Percentiles rank a stretch among this genome's conserved stretches.
These are phyloP conservation scores for Smittium mucronatum DNA, from an alignment of 371 early-diverging fungal species.

Conservation along the genomic window DNA sequence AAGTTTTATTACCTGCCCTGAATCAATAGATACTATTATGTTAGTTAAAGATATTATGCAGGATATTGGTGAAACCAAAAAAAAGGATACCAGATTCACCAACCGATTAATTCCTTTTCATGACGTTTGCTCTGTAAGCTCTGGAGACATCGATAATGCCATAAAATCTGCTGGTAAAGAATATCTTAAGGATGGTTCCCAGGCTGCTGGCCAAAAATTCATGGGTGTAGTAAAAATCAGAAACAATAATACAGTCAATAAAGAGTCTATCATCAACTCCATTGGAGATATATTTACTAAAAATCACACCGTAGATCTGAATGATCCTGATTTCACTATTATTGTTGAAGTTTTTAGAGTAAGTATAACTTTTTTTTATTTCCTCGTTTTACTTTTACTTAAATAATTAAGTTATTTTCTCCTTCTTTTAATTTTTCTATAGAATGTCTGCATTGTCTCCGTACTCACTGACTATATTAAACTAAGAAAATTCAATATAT, in stretches of 20 bases:
- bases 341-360: constrained; percentile 31
- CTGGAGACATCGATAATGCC: constrained; percentile 26
- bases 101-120: constrained; percentile 26
- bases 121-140: constrained; percentile 25
- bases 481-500: constrained; percentile 15
- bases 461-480: constrained; percentile 28
- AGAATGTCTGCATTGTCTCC: constrained; percentile 30
- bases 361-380: too few species aligned
- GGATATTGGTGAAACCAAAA: constrained; percentile 17
- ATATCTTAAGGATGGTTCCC: constrained; percentile 16
- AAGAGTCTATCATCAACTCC: constrained; percentile 26
- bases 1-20: constrained; percentile 2
- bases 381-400: neutral
- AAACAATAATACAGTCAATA: constrained; percentile 30
- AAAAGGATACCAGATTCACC: constrained; percentile 19
- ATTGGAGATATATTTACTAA: constrained; percentile 28
- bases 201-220: neutral
- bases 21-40: neutral
- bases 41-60: constrained; percentile 26
- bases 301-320: constrained; percentile 33
- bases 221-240: constrained; percentile 29
- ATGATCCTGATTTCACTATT: constrained; percentile 27
- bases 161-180: constrained; percentile 18
- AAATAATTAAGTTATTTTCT: neutral
- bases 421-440: neutral